Evolutionary conservation across 768 basidiomycete species (phyloP), one percentile per base, ranked within the genome.

Genomic region (Auriculariales sp.): DNA sequence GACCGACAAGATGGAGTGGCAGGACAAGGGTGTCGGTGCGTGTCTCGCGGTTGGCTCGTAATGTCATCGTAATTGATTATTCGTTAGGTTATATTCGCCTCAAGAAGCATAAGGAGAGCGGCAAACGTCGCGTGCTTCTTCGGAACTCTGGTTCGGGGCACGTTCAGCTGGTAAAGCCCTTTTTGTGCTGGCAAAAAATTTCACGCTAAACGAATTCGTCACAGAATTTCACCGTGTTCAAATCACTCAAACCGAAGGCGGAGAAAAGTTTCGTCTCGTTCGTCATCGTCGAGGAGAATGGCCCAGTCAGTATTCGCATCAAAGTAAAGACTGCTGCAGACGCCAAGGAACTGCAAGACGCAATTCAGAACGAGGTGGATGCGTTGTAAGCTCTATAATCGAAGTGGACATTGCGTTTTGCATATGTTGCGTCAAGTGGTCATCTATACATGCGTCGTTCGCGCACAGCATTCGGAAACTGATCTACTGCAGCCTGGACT

Each of bases 131-230:
- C 34, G 57, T 83, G 49, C 68, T 90, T 30, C 64, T 87, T 58
- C 72, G 86, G 49, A 86, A 85, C 55, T 83, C 76, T 57, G 74
- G 64, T 44, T 84, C 82, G 22, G 85, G 85, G 15, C 85, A 82
- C 60, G 77, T 90, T 54, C 68, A 75, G 50, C 68, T 89, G 34
- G 86, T 89, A 52, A 45, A 83, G 73, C 12, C 28, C 44, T 28
- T n/a, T 42, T 55, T 31, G 55, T 24, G 9, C 36, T 3, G 22
- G 10, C n/a, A 9, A 11, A 39, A 39, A 9, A 9, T 14, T 25
- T 31, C 48, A 36, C 5, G 27, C 33, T 36, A 10, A 34, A 12
- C 15, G 46, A 19, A 11, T 9, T 45, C 19, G 4, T n/a, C 59
- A 11, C 39, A 89, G 86, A 89, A 89, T 61, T 88, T 87, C 69